Evolutionary conservation across 495 filamentous ascomycete species (phyloP).

Genomic region (Penicillium roqueforti): DNA sequence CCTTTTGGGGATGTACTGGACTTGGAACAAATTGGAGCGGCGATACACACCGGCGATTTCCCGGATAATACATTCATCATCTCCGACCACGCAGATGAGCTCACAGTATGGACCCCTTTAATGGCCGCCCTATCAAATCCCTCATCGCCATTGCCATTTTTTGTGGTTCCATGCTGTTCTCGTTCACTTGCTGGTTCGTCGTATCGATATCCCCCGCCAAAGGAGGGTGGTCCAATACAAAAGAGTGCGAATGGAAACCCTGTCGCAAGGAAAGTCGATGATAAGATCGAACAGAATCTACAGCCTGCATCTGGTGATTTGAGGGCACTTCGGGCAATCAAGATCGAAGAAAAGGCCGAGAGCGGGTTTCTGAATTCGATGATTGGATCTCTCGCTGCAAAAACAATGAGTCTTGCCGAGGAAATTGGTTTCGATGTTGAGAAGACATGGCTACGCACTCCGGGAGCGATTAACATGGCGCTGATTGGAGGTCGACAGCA

Average conservation of each 20-base stretch:
- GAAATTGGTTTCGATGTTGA: slow-evolving; percentile 75
- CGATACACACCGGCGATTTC: slow-evolving; percentile 68
- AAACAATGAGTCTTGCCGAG: slow-evolving; percentile 59
- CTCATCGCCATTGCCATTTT: slow-evolving; percentile 56
- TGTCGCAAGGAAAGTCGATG: neutral
- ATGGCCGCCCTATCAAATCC: slow-evolving; percentile 69
- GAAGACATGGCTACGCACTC: slow-evolving; percentile 76
- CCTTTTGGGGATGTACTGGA: slow-evolving; percentile 38
- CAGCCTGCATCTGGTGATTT: slow-evolving; percentile 40
- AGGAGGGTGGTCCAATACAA: slow-evolving; percentile 6
- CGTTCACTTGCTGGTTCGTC: slow-evolving; percentile 73
- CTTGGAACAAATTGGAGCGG: slow-evolving; percentile 16
- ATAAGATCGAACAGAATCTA: slow-evolving; percentile 19
- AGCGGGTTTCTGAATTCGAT: slow-evolving; percentile 46
- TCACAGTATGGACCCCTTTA: slow-evolving; percentile 93
- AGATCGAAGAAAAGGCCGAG: slow-evolving; percentile 31
- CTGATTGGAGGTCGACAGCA: slow-evolving; percentile 58
- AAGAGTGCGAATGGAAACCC: neutral
- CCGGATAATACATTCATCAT: slow-evolving; percentile 80
- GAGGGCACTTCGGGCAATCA: slow-evolving; percentile 37
- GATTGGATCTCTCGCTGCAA: slow-evolving; percentile 71
- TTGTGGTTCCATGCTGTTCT: slow-evolving; percentile 93
- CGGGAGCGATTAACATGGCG: slow-evolving; percentile 81
- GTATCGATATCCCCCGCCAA: slow-evolving; percentile 63
- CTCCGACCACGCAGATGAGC: slow-evolving; percentile 92